phyloP scores from a whole-genome alignment of 441 rosid species.

The Pelargonium australe region DNA sequence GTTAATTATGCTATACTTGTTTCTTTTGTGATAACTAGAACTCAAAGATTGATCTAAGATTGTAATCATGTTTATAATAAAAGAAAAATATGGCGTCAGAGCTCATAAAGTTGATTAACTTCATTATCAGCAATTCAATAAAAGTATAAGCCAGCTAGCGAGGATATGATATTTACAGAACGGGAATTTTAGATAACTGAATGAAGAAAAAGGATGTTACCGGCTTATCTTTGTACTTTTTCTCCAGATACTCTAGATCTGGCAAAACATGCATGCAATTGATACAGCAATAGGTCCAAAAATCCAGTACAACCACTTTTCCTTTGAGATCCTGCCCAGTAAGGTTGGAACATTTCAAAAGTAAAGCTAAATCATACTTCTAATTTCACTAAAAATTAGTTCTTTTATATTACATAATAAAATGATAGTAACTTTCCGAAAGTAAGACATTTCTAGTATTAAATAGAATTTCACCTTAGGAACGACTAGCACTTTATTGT shows the following conservation, averaged over 20 bases:
- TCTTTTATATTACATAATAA: too few species aligned
- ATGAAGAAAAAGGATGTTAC: conserved; percentile 30
- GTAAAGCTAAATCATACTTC: conserved; percentile 9
- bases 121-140: conserved; percentile 7
- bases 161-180: neutral
- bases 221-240: conserved; percentile 79
- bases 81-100: neutral
- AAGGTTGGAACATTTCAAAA: conserved; percentile 19
- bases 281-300: conserved; percentile 98
- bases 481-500: too few species aligned
- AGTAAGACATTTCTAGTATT: too few species aligned
- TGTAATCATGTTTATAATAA: too few species aligned
- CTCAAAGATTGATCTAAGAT: too few species aligned
- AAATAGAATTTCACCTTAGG: too few species aligned
- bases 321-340: conserved; percentile 74
- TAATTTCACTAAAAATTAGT: neutral
- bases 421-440: too few species aligned
- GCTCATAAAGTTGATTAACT: neutral
- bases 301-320: conserved; percentile 87
- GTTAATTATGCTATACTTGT: too few species aligned
- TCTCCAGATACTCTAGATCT: conserved; percentile 83
- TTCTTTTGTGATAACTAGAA: too few species aligned
- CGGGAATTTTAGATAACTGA: neutral
- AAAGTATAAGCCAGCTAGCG: neutral
- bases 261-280: conserved; percentile 94